Evolutionary conservation across 345 rosid genomes (phyloP).

Genomic region (Lepidium didymum): DNA sequence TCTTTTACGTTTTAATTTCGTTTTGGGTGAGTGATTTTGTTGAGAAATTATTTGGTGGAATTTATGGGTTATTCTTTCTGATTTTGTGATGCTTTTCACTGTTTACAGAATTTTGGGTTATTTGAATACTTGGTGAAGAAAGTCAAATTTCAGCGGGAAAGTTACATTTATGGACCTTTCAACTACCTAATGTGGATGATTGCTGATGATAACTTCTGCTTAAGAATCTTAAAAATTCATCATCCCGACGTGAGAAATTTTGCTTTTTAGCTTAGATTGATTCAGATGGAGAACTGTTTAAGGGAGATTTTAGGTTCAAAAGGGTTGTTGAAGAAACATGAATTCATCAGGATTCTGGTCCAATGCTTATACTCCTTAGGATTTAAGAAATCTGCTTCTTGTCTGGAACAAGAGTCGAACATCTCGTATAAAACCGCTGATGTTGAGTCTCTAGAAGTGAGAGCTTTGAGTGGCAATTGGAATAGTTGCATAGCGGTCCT

Average conservation of each 20-base stretch:
- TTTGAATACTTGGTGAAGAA: background rate
- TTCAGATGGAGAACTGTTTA: slow-evolving; percentile 45
- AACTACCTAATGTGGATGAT: slow-evolving; percentile 16
- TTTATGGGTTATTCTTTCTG: background rate
- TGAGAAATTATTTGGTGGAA: background rate
- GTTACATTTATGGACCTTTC: slow-evolving; percentile 1
- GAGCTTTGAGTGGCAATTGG: slow-evolving; percentile 62
- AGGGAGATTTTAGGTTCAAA: slow-evolving; percentile 40
- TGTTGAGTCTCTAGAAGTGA: slow-evolving; percentile 48
- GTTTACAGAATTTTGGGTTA: background rate
- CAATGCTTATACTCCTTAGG: slow-evolving; percentile 76
- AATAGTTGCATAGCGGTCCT: slow-evolving; percentile 47
- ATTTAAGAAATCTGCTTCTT: slow-evolving; percentile 55
- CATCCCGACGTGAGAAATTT: background rate
- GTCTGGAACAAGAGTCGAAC: slow-evolving; percentile 62
- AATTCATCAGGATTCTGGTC: slow-evolving; percentile 57
- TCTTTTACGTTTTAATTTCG: background rate
- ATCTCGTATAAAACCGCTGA: slow-evolving; percentile 40
- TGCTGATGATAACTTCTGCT: background rate
- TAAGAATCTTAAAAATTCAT: background rate
- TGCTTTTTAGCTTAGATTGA: background rate
- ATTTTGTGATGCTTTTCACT: background rate
- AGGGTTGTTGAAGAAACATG: slow-evolving; percentile 56
- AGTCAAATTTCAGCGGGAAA: slow-evolving; percentile 27
- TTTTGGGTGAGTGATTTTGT: background rate